These are phyloP conservation scores for Globisporangium megalacanthum DNA, from an alignment of 352 stramenopile genomes.

Conservation along the genomic window DNA sequence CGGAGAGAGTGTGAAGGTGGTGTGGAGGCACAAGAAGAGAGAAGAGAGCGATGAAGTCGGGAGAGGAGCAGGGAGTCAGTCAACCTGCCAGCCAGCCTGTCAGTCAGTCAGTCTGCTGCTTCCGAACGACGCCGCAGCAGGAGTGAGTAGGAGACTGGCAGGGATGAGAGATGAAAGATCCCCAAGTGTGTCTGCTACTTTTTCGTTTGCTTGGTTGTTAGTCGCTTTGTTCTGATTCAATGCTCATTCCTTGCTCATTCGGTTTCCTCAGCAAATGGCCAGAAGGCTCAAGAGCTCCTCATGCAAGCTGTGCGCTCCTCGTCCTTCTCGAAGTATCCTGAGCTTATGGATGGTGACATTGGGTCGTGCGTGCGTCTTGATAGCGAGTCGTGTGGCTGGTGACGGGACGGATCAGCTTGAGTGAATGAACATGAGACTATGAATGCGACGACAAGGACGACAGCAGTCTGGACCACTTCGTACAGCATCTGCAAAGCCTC, in stretches of 20 bases:
- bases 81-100: neutral
- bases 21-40: neutral
- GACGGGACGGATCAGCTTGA: too few species aligned
- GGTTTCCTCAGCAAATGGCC: too few species aligned
- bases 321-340: too few species aligned
- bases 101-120: neutral
- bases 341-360: too few species aligned
- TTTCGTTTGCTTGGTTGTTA: neutral
- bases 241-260: too few species aligned
- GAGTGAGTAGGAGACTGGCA: neutral
- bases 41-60: neutral
- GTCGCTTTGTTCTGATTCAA: neutral
- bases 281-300: too few species aligned
- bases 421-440: slow-evolving; percentile 6
- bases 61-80: slow-evolving; percentile 1
- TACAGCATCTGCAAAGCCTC: slow-evolving; percentile 58
- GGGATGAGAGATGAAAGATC: neutral
- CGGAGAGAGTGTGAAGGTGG: neutral
- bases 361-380: too few species aligned
- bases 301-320: too few species aligned
- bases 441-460: slow-evolving; percentile 25
- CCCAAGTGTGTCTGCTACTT: slow-evolving; percentile 3
- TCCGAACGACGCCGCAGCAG: neutral
- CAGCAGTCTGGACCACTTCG: slow-evolving; percentile 48
- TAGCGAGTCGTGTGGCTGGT: too few species aligned